A percentile compares a stretch with the other conserved stretches of the same genome.
Evolutionary conservation across 805 yeast species (phyloP).

Genomic region (Ogataea methanolica): DNA sequence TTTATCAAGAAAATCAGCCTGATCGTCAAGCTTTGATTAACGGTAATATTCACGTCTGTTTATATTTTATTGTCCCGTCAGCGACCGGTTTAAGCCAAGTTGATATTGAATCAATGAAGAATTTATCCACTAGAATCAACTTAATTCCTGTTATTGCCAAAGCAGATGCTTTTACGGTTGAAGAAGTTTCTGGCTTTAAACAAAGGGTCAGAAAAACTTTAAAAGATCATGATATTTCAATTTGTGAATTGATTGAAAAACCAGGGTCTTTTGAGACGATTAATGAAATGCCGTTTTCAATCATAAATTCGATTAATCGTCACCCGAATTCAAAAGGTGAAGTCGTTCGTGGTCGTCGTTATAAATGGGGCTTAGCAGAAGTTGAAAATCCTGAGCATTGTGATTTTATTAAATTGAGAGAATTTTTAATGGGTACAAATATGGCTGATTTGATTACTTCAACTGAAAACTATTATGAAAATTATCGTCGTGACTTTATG

Average conservation of each 20-base stretch:
- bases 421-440: slow-evolving; percentile 60
- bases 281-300: slow-evolving; percentile 58
- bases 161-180: slow-evolving; percentile 65
- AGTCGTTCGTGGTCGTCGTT: slow-evolving; percentile 66
- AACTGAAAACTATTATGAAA: slow-evolving; percentile 75
- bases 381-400: slow-evolving; percentile 74
- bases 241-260: slow-evolving; percentile 45
- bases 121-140: slow-evolving; percentile 66
- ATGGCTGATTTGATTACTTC: slow-evolving; percentile 75
- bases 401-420: slow-evolving; percentile 65
- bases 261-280: slow-evolving; percentile 33
- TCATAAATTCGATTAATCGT: slow-evolving; percentile 61
- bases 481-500: slow-evolving; percentile 57
- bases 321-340: slow-evolving; percentile 40
- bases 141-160: slow-evolving; percentile 79
- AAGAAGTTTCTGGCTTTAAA: slow-evolving; percentile 54
- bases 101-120: slow-evolving; percentile 71
- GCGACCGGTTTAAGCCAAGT: slow-evolving; percentile 56
- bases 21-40: slow-evolving; percentile 50
- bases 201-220: slow-evolving; percentile 45
- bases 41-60: slow-evolving; percentile 75
- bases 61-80: slow-evolving; percentile 75
- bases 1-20: slow-evolving; percentile 78
- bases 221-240: slow-evolving; percentile 48
- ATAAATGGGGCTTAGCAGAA: slow-evolving; percentile 84